Evolutionary conservation across 1,139 yeast genomes (phyloP).

Genomic region (Pichia cactophila): DNA sequence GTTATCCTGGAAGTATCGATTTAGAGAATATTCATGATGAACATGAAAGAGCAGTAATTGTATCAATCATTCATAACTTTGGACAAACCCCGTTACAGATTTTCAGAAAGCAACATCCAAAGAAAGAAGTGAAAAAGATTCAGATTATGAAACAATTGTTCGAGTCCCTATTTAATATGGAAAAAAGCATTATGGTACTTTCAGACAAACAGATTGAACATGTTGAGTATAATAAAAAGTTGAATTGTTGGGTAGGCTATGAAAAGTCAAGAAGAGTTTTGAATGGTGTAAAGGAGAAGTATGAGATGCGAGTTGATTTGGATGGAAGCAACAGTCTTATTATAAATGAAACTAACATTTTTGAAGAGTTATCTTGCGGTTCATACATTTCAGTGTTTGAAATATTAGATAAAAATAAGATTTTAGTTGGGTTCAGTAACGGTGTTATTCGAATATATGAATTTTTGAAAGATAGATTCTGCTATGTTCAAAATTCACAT

Average conservation of each 20-base stretch:
- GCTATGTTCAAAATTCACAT: conserved; percentile 14
- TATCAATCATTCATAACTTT: conserved; percentile 80
- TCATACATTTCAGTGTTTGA: conserved; percentile 21
- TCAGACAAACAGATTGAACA: background rate
- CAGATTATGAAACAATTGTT: conserved; percentile 20
- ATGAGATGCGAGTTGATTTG: conserved; percentile 32
- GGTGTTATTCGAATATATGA: conserved; percentile 20
- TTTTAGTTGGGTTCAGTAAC: conserved; percentile 24
- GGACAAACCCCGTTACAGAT: conserved; percentile 82
- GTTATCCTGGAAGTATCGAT: conserved; percentile 77
- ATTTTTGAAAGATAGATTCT: conserved; percentile 12
- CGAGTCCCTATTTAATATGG: conserved; percentile 29
- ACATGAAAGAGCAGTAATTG: conserved; percentile 62
- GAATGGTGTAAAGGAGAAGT: conserved; percentile 25
- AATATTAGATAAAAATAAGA: conserved; percentile 12
- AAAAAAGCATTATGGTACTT: background rate
- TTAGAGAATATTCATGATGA: conserved; percentile 66
- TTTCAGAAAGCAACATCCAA: conserved; percentile 59
- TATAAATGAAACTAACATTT: conserved; percentile 34
- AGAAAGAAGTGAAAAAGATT: conserved; percentile 22
- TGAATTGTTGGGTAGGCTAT: conserved; percentile 38
- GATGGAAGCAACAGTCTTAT: conserved; percentile 28
- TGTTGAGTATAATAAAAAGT: conserved; percentile 32
- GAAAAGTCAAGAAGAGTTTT: background rate
- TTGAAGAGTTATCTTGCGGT: conserved; percentile 32